These are phyloP conservation scores for Paracoccidioides brasiliensis DNA, from an alignment of 2,329 filamentous ascomycete genomes.

Conservation along the genomic window DNA sequence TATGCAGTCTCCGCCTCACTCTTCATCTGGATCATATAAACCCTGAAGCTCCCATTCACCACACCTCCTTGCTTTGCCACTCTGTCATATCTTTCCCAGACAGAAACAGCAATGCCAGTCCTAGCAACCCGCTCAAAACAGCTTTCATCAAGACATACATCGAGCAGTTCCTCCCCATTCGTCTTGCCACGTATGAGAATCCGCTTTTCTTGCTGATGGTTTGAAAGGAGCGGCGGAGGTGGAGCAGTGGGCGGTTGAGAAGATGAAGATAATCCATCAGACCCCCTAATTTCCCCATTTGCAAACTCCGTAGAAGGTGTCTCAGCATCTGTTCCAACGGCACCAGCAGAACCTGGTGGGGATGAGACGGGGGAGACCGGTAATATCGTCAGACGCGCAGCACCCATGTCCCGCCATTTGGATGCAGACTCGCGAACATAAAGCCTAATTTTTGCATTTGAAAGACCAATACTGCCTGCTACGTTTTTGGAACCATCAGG, in stretches of 20 bases:
- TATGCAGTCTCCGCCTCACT: conserved; percentile 41
- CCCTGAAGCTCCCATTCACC: conserved; percentile 42
- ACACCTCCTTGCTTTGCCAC: conserved; percentile 45
- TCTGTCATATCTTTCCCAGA: conserved; percentile 66
- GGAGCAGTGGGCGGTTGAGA: conserved; percentile 11
- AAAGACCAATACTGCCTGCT: conserved; percentile 50
- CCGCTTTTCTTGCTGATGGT: conserved; percentile 66
- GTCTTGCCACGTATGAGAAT: conserved; percentile 65
- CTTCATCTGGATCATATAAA: conserved; percentile 54
- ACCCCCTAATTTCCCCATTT: background rate
- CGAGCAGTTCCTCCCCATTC: conserved; percentile 54
- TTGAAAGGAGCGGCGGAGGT: conserved; percentile 13
- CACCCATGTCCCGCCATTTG: conserved; percentile 87
- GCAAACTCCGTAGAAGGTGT: background rate
- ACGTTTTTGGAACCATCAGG: conserved; percentile 37
- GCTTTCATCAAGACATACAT: conserved; percentile 71
- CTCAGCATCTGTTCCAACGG: background rate
- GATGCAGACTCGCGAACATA: conserved; percentile 62
- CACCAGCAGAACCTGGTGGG: conserved; percentile 28
- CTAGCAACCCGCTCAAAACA: conserved; percentile 75
- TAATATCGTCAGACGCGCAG: conserved; percentile 70
- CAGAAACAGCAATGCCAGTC: conserved; percentile 75
- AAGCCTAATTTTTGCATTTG: conserved; percentile 70
- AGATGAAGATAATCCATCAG: background rate
- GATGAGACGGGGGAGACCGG: conserved; percentile 31